phyloP scores from a whole-genome alignment of 2,329 filamentous ascomycete species.

The Fusarium sp. region DNA sequence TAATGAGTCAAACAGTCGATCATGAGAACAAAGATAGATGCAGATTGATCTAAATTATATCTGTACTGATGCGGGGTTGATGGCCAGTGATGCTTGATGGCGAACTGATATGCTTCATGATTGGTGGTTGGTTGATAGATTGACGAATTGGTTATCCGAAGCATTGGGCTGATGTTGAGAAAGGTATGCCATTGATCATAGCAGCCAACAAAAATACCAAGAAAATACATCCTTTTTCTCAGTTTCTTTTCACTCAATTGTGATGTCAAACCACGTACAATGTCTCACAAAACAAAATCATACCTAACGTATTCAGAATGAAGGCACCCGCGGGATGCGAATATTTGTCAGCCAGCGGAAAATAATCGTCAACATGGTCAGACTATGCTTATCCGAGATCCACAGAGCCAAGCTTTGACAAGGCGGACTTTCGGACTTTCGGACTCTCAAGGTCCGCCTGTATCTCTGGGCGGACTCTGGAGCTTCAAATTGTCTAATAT shows the following conservation, averaged over 20 bases:
- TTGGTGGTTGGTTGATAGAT: slow-evolving; percentile 9
- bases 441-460: slow-evolving; percentile 9
- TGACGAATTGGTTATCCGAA: slow-evolving; percentile 11
- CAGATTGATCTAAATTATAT: background rate
- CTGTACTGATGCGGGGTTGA: background rate
- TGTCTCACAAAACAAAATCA: background rate
- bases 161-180: background rate
- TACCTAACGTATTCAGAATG: background rate
- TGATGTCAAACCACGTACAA: background rate
- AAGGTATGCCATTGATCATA: background rate
- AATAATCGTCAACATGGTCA: background rate
- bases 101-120: slow-evolving; percentile 5
- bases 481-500: background rate
- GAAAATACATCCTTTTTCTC: too few relatives aligned
- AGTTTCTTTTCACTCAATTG: background rate
- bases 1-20: background rate
- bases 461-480: background rate
- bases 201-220: background rate
- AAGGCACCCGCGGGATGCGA: background rate
- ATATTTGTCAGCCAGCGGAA: slow-evolving; percentile 11
- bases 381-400: slow-evolving; percentile 22
- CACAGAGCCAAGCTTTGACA: background rate
- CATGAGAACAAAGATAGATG: background rate
- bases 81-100: background rate
- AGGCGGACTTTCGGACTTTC: background rate